Evolutionary conservation across 2,329 filamentous ascomycete genomes (phyloP).

Genomic region (Aspergillus neoniger): DNA sequence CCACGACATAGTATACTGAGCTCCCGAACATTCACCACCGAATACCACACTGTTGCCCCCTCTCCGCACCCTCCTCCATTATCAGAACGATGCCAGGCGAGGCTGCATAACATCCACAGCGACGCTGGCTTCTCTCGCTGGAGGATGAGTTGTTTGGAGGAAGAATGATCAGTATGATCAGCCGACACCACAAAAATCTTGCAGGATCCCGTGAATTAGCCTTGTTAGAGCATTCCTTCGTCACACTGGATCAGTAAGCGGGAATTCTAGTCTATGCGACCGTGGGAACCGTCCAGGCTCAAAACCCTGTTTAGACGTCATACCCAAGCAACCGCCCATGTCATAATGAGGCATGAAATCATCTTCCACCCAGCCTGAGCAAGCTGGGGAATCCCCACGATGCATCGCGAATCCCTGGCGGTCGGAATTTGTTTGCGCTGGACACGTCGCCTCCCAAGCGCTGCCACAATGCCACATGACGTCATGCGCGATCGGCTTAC

Average conservation of each 20-base stretch:
- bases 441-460: background rate
- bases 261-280: background rate
- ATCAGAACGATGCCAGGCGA: background rate
- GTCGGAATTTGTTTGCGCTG: background rate
- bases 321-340: background rate
- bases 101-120: background rate
- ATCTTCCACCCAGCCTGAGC: background rate
- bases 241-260: background rate
- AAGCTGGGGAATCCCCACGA: background rate
- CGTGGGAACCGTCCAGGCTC: background rate
- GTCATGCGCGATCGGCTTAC: background rate
- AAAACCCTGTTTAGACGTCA: background rate
- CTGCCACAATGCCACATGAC: background rate
- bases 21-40: background rate
- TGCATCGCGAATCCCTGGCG: background rate
- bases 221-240: background rate
- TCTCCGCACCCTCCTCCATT: too few relatives aligned
- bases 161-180: background rate
- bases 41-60: background rate
- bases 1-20: background rate
- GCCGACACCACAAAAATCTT: background rate
- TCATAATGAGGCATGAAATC: background rate
- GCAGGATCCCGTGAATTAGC: background rate
- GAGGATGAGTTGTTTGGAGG: background rate
- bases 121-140: background rate